These are phyloP conservation scores for Pichia sp. DNA, from an alignment of 1,139 yeast species.

Conservation along the genomic window DNA sequence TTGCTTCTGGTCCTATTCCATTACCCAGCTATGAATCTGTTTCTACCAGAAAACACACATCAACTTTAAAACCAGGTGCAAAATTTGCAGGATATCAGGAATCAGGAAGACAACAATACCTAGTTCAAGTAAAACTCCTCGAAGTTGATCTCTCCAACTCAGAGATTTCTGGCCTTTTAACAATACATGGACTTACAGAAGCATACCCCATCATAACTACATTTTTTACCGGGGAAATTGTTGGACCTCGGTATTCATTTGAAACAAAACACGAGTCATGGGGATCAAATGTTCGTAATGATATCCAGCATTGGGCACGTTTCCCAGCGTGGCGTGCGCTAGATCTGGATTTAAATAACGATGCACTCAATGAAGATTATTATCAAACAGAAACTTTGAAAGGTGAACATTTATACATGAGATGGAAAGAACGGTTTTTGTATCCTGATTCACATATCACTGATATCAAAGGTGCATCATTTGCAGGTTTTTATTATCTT, in stretches of 20 bases:
- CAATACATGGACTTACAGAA: conserved; percentile 74
- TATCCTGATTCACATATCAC: conserved; percentile 74
- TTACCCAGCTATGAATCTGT: not conserved
- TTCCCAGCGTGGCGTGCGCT: conserved; percentile 54
- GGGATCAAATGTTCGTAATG: conserved; percentile 64
- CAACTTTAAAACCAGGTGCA: conserved; percentile 57
- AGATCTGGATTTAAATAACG: conserved; percentile 29
- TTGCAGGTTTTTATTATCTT: conserved; percentile 87
- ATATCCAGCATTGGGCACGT: conserved; percentile 81
- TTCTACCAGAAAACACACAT: conserved; percentile 13
- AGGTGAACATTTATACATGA: conserved; percentile 65
- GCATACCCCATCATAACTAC: conserved; percentile 76
- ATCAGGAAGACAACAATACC: conserved; percentile 61
- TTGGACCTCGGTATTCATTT: conserved; percentile 52
- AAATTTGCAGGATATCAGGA: conserved; percentile 66
- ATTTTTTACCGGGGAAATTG: conserved; percentile 80
- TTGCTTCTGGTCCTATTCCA: too few relatives aligned
- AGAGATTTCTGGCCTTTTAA: conserved; percentile 67
- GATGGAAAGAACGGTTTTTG: conserved; percentile 89
- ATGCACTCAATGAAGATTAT: conserved; percentile 26
- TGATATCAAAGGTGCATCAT: conserved; percentile 72
- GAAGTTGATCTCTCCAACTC: conserved; percentile 60
- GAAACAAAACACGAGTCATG: conserved; percentile 43
- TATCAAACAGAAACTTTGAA: conserved; percentile 32
- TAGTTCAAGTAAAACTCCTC: conserved; percentile 66